phyloP scores from a whole-genome alignment of 1,284 basidiomycete species.

The Ceratobasidium papillatum region DNA sequence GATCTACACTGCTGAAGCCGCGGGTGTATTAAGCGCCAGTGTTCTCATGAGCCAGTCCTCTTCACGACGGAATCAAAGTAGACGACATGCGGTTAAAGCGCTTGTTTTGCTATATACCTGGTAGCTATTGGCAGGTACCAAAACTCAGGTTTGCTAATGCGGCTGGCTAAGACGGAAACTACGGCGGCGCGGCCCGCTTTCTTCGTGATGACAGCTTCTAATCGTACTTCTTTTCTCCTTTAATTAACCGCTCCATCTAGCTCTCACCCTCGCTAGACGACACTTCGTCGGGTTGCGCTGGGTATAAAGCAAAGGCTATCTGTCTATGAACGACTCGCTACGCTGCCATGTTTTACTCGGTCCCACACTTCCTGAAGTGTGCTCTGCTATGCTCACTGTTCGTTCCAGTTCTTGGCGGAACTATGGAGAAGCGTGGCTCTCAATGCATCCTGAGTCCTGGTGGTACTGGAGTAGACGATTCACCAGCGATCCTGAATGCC shows the following conservation, averaged over 20 bases:
- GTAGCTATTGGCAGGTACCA: too few relatives aligned
- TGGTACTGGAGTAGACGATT: slow-evolving; percentile 22
- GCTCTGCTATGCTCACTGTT: background rate
- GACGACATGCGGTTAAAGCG: too few relatives aligned
- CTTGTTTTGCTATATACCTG: too few relatives aligned
- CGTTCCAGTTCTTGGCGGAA: background rate
- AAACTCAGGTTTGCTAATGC: too few relatives aligned
- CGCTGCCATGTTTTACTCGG: background rate
- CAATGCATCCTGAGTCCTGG: slow-evolving; percentile 19
- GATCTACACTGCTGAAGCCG: too few relatives aligned
- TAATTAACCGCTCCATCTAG: background rate
- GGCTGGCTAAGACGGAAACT: background rate
- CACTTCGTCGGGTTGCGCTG: background rate
- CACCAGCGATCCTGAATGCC: slow-evolving; percentile 13
- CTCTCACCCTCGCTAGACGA: background rate
- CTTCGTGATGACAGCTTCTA: background rate
- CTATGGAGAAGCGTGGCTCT: slow-evolving; percentile 3
- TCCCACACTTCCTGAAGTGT: background rate
- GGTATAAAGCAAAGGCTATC: background rate
- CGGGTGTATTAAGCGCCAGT: too few relatives aligned
- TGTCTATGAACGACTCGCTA: background rate
- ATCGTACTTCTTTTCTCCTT: slow-evolving; percentile 15
- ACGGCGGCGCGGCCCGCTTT: background rate
- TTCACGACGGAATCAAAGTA: too few relatives aligned
- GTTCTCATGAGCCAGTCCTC: too few relatives aligned